Evolutionary conservation across 1,284 basidiomycete genomes (phyloP), one percentile per base, ranked within the genome.

Genomic region (Dichomitus squalens): DNA sequence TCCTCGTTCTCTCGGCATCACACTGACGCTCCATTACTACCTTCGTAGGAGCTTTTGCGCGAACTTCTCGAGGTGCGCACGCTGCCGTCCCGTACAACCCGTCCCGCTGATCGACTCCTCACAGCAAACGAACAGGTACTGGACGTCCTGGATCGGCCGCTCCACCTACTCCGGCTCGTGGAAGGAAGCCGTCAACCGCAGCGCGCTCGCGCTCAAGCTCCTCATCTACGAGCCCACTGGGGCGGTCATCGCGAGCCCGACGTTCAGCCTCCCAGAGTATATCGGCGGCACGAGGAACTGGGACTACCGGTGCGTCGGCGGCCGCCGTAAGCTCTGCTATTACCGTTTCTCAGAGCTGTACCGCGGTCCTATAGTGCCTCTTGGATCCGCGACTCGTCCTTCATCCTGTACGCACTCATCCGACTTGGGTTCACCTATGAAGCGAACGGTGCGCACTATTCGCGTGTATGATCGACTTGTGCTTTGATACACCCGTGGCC

Each of bases 301-400:
- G 92, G 88, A 90, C 70, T 90, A 90, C 63, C 82, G 87, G 82
- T 87, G 64, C 29, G 71, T 56, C 7, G 11, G 36, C 38, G n/a
- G n/a, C n/a, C 16, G 18, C 2, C 21, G 35, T 16, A 4, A 29
- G 27, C 12, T n/a, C 11, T 36, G 35, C 11, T 36, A 12, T 16
- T 36, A 27, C 7, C 16, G 50, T 8, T 29, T 33, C 47, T 33
- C 35, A 16, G n/a, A 27, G 14, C 36, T 11, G 36, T n/a, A 29
- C 7, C 21, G 12, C n/a, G 3, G 8, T 12, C 31, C 8, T 6
- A 21, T n/a, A 86, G 87, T n/a, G 85, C 85, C 11, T 90, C 89
- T 0, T 93, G 90, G 91, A 92, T 96, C 65, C 87, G 95, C 27
- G 95, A 97, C 70, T 88, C 93, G 0, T 91, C 90, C 0, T 96